Evolutionary conservation across 176 grass and related monocot genomes (phyloP).

Genomic region (Juncus effusus): DNA sequence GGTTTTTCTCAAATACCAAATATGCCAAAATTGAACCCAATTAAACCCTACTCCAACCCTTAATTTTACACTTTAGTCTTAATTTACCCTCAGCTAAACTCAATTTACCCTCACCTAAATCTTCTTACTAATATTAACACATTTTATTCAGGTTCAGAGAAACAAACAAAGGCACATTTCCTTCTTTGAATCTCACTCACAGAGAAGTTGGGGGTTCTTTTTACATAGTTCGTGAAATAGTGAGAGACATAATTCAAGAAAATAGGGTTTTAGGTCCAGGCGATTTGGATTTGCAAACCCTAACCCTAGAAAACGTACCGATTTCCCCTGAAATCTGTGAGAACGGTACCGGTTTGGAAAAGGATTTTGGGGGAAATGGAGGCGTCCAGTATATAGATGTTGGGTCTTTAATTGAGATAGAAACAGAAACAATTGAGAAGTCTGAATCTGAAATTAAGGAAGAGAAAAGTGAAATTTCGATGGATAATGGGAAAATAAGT

Average conservation of each 20-base stretch:
- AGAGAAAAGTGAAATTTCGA: slow-evolving; percentile 7
- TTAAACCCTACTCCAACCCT: too few species aligned
- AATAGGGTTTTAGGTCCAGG: slow-evolving; percentile 87
- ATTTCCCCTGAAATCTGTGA: slow-evolving; percentile 23
- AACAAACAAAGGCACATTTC: slow-evolving; percentile 73
- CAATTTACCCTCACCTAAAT: too few species aligned
- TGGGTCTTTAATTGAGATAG: background rate
- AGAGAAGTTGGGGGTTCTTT: slow-evolving; percentile 97
- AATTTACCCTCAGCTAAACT: too few species aligned
- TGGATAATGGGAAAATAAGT: background rate
- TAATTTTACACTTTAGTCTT: too few species aligned
- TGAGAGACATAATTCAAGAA: slow-evolving; percentile 95
- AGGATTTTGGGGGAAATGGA: slow-evolving; percentile 12
- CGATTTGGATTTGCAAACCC: slow-evolving; percentile 46
- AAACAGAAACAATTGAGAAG: slow-evolving; percentile 3
- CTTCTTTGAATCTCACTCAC: slow-evolving; percentile 87
- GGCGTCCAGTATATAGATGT: background rate
- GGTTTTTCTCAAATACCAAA: too few species aligned
- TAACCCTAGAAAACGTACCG: slow-evolving; percentile 57
- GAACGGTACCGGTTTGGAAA: background rate
- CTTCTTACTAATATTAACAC: too few species aligned
- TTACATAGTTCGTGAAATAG: slow-evolving; percentile 88
- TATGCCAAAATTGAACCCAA: too few species aligned
- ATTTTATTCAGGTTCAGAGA: slow-evolving; percentile 52
- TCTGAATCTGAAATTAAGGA: background rate